Base-by-base conservation (phyloP, 2,329 filamentous ascomycete genomes). In the Diaporthe sp. region DNA sequence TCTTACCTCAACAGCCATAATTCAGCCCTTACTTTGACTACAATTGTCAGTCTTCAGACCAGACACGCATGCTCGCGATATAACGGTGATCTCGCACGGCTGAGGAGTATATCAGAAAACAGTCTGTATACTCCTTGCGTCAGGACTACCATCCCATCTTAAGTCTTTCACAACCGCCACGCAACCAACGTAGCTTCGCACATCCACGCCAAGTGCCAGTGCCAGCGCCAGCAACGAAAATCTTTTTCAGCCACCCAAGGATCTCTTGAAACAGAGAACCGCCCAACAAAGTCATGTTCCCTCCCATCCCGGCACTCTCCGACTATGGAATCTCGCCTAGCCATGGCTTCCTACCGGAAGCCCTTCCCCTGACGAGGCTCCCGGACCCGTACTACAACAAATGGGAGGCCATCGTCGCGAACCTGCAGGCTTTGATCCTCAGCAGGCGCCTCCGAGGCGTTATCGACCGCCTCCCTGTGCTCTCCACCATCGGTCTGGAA, bases 361-460 rank as follows among this genome's bases (percentile, higher is more conserved):
- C 95, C 78, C 86, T 94, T 49, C 97, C 97, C 57, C 88, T 98
- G 78, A 92, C 94, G 77, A 87, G 91, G 73, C 91, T 99, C 20
- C 94, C 95, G 13, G 94, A 98, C 82, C 91, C 94, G 3, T 98
- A 98, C 87, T 99, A 98, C 85, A 93, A 94, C 84, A 95, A 95
- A 82, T 99, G 97, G 97, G 97, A 99, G 86, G 91, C 93, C 61
- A 90, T 98, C 68, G 91, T 93, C 47, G 90, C 92, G 79, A 98
- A 98, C 81, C 89, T 99, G 42, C 97, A 98, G 85, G 92, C 93
- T 17, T 88, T 98, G 76, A 92, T 98, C 71, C 89, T 98, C 74
- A 97, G 93, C 85, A 95, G 94, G 83, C 92, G 96, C 76, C 88
- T 99, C 78, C 93, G 95, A 61, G 90, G 92, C 70, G 91, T 96